Evolutionary conservation across 1,284 basidiomycete genomes (phyloP), one percentile per base, ranked within the genome.

Genomic region (Exobasidium cylindrosporum): DNA sequence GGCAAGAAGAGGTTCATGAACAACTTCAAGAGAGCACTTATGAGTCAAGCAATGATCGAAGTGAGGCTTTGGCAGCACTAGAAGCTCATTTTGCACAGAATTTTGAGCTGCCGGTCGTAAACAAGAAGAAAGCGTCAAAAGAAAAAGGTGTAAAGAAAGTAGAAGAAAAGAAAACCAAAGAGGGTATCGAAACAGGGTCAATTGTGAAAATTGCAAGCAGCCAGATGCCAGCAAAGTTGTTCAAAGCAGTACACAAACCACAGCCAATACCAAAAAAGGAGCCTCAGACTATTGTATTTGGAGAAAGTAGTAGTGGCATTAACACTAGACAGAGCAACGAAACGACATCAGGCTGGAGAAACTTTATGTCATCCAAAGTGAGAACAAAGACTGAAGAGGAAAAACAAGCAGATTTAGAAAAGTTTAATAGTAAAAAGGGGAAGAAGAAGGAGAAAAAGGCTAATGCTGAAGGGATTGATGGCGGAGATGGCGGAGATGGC

Each of bases 301-400:
- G 44, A 17, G 28, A 50, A 30, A 13, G 23, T 23, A 24, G 11
- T 13, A 21, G 23, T 14, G 26, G 57, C 7, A 21, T 13, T n/a
- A 11, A 17, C 29, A 17, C 17, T 26, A n/a, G 1, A 3, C 14
- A 5, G 14, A 11, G 54, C 32, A 46, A 50, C 6, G 47, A 46
- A 23, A 59, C 24, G 23, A 29, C 24, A 26, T 24, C 26, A 45
- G 54, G 43, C 7, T 59, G 57, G 59, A 35, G 40, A 47, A 28
- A 54, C 17, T 61, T 61, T 23, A 61, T 61, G 59, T 52, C 43
- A 23, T 46, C 57, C 11, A 30, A 54, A 23, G 49, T 53, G n/a
- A 28, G 26, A 35, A 24, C 32, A 23, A 26, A 54, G 26, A 57
- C 49, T 7, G 32, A 60, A 21, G 44, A 52, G 3, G 52, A 24